These are phyloP conservation scores for Letharia columbiana DNA, from an alignment of 495 filamentous ascomycete species.

Conservation along the genomic window DNA sequence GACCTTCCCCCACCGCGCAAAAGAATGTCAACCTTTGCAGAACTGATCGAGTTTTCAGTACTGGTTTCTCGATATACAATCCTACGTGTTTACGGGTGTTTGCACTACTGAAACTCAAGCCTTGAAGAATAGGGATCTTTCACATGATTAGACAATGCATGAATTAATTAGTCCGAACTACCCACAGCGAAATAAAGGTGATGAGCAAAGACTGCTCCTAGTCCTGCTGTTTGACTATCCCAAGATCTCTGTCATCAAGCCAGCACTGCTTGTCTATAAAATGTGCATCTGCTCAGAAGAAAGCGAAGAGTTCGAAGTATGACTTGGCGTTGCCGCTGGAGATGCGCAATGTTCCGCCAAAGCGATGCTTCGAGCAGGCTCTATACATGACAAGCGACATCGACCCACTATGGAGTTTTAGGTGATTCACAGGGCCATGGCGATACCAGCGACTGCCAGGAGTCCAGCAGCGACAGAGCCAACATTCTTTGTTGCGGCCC, in stretches of 20 bases:
- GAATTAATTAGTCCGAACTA: constrained; percentile 11
- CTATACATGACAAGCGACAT: constrained; percentile 10
- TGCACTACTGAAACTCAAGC: background rate
- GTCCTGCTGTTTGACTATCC: constrained; percentile 7
- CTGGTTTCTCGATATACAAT: background rate
- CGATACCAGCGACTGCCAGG: constrained; percentile 22
- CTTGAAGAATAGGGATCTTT: background rate
- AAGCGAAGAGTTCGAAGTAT: constrained; percentile 6
- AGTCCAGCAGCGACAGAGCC: constrained; percentile 25
- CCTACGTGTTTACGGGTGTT: background rate
- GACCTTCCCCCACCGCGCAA: no score
- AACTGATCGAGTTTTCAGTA: background rate
- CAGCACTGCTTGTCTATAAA: constrained; percentile 5
- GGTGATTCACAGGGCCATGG: constrained; percentile 19
- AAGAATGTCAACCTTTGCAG: background rate
- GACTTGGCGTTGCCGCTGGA: constrained; percentile 3
- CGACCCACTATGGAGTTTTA: constrained; percentile 23
- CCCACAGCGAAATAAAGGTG: constrained; percentile 1
- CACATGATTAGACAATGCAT: background rate
- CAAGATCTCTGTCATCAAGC: constrained; percentile 9
- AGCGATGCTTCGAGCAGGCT: constrained; percentile 11
- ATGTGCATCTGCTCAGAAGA: constrained; percentile 7
- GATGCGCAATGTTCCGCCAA: constrained; percentile 8
- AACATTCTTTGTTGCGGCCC: constrained; percentile 23
- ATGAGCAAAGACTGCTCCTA: constrained; percentile 3